These are phyloP conservation scores for Aspergillus pseudoviridinutans DNA, from an alignment of 2,329 filamentous ascomycete genomes.

Conservation along the genomic window DNA sequence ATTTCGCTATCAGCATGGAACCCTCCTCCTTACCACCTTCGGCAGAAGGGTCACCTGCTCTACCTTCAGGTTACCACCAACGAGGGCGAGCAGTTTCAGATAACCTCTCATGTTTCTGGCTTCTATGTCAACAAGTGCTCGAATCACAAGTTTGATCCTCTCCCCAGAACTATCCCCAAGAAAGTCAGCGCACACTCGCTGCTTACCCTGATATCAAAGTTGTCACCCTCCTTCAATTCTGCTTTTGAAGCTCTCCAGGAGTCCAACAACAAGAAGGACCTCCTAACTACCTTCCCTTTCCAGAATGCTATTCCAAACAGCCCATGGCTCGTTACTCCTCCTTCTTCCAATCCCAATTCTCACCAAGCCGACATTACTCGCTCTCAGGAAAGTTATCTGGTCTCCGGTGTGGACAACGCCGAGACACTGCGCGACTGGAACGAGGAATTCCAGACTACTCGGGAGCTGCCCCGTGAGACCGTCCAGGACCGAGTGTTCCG, in stretches of 20 bases:
- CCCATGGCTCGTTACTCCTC: constrained; percentile 80
- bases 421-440: constrained; percentile 98
- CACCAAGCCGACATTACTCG: constrained; percentile 83
- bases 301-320: constrained; percentile 89
- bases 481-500: constrained; percentile 96
- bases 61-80: constrained; percentile 87
- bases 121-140: constrained; percentile 98
- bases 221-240: constrained; percentile 78
- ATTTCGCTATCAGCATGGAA: constrained; percentile 93
- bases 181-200: constrained; percentile 78
- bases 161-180: constrained; percentile 74
- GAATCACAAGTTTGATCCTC: constrained; percentile 91
- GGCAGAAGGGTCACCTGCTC: constrained; percentile 86
- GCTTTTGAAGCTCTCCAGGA: constrained; percentile 78
- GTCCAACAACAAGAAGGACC: constrained; percentile 78
- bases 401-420: constrained; percentile 86
- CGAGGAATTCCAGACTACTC: constrained; percentile 95
- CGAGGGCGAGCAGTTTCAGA: constrained; percentile 90
- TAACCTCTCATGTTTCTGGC: constrained; percentile 88
- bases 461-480: constrained; percentile 87
- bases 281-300: constrained; percentile 89
- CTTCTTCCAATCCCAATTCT: constrained; percentile 56
- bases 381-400: constrained; percentile 86
- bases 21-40: constrained; percentile 84
- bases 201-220: constrained; percentile 68